A percentile compares a stretch with the other conserved stretches of the same genome.
Evolutionary conservation across 352 stramenopile genomes (phyloP).

Genomic region (Phytophthora meadii): DNA sequence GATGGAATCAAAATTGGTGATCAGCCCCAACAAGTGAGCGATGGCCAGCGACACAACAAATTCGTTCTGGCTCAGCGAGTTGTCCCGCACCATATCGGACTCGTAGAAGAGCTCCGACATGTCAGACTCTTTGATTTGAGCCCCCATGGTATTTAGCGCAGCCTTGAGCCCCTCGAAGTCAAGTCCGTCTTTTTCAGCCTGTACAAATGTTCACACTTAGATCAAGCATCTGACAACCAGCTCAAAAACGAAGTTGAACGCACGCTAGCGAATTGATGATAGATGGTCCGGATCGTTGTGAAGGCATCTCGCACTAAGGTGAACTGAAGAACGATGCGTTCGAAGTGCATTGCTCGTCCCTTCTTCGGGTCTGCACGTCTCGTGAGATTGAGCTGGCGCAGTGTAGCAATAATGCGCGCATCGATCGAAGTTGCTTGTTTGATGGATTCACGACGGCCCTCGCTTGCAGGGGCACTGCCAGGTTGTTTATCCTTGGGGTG

Average conservation of each 20-base stretch:
- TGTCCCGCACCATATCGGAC: conserved; percentile 90
- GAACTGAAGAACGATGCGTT: conserved; percentile 84
- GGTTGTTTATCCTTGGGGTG: conserved; percentile 13
- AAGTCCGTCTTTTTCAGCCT: conserved; percentile 63
- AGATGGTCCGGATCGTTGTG: conserved; percentile 69
- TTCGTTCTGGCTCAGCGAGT: conserved; percentile 85
- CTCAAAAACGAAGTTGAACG: conserved; percentile 18
- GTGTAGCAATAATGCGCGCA: conserved; percentile 68
- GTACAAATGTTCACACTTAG: conserved; percentile 7
- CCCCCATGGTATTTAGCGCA: conserved; percentile 60
- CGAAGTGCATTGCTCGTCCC: conserved; percentile 67
- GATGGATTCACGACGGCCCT: conserved; percentile 36
- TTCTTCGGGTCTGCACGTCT: conserved; percentile 53
- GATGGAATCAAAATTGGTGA: conserved; percentile 75
- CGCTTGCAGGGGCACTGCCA: conserved; percentile 9
- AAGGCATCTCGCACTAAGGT: conserved; percentile 68
- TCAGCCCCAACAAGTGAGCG: conserved; percentile 81
- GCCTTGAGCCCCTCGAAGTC: conserved; percentile 75
- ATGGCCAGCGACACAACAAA: conserved; percentile 89
- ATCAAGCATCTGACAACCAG: background rate
- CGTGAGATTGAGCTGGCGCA: conserved; percentile 68
- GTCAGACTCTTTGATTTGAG: conserved; percentile 72
- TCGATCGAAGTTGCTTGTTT: conserved; percentile 68
- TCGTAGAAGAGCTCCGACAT: conserved; percentile 88
- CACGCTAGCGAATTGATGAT: conserved; percentile 66